Conservation (phyloP, 345 rosid species). For the Trapa bicornis region DNA sequence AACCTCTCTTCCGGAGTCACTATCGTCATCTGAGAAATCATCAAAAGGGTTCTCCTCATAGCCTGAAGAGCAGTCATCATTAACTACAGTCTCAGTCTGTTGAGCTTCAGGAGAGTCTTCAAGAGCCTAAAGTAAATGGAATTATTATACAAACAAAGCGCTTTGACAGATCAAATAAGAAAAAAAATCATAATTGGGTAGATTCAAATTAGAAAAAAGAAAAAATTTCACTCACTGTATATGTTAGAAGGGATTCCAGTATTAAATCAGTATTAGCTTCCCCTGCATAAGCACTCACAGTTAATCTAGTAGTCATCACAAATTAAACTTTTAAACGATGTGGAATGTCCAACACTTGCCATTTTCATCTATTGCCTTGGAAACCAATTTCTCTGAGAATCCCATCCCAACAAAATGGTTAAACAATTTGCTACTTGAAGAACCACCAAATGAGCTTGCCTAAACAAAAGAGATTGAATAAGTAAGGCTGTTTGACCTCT, state of each 20-base stretch:
- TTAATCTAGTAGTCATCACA: conserved; percentile 10
- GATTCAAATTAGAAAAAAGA: background rate
- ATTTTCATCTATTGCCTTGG: conserved; percentile 48
- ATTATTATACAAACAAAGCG: background rate
- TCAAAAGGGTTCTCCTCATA: conserved; percentile 29
- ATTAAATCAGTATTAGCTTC: conserved; percentile 33
- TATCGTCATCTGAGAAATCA: conserved; percentile 21
- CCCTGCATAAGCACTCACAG: conserved; percentile 24
- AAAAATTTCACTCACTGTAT: conserved; percentile 25
- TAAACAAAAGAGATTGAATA: conserved; percentile 13
- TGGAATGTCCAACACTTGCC: conserved; percentile 23
- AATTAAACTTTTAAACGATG: background rate
- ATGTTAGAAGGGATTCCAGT: conserved; percentile 41
- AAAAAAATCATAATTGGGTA: background rate
- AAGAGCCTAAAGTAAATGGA: conserved; percentile 33
- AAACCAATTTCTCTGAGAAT: conserved; percentile 42
- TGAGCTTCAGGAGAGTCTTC: conserved; percentile 14
- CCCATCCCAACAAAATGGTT: conserved; percentile 69
- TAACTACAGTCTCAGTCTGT: conserved; percentile 6
- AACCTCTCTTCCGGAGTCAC: conserved; percentile 53
- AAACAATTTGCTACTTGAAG: conserved; percentile 36
- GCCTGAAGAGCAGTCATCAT: conserved; percentile 22
- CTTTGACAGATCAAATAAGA: background rate
- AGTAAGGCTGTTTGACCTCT: background rate
- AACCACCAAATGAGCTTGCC: conserved; percentile 38